Conservation (phyloP, 257 asterid genomes). For the Solanum virginianum region DNA sequence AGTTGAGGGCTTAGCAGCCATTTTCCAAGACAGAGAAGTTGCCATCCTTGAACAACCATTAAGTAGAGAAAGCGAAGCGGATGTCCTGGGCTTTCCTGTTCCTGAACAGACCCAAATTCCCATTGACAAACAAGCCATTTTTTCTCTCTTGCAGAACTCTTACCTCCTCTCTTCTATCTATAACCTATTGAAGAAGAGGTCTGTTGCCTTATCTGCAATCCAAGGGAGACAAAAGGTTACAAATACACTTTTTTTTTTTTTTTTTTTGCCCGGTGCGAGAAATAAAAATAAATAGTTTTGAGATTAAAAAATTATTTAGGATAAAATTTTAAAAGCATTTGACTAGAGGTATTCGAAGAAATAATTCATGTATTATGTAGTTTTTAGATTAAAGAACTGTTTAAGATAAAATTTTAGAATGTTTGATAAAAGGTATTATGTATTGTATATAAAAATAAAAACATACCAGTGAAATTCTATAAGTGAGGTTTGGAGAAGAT, state of each 20-base stretch:
- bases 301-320: too few species aligned
- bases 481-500: too few species aligned
- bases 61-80: slow-evolving; percentile 52
- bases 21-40: slow-evolving; percentile 2
- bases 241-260: too few species aligned
- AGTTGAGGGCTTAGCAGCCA: slow-evolving; percentile 16
- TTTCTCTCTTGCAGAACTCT: not conserved
- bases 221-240: not conserved
- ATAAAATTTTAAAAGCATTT: too few species aligned
- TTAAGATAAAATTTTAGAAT: too few species aligned
- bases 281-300: too few species aligned
- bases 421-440: too few species aligned
- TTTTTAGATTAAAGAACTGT: too few species aligned
- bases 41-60: slow-evolving; percentile 18
- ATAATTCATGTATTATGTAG: too few species aligned
- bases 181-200: not conserved
- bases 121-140: slow-evolving; percentile 59
- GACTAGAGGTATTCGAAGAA: rapidly evolving
- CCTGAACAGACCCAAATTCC: slow-evolving; percentile 15
- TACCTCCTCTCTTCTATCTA: not conserved
- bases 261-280: rapidly evolving
- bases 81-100: slow-evolving; percentile 15
- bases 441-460: too few species aligned
- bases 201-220: slow-evolving; percentile 23
- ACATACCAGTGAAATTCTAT: too few species aligned